A percentile compares a stretch with the other conserved stretches of the same genome.
Evolutionary conservation across 306 rosid genomes (phyloP).

Genomic region (Prosopis cineraria): DNA sequence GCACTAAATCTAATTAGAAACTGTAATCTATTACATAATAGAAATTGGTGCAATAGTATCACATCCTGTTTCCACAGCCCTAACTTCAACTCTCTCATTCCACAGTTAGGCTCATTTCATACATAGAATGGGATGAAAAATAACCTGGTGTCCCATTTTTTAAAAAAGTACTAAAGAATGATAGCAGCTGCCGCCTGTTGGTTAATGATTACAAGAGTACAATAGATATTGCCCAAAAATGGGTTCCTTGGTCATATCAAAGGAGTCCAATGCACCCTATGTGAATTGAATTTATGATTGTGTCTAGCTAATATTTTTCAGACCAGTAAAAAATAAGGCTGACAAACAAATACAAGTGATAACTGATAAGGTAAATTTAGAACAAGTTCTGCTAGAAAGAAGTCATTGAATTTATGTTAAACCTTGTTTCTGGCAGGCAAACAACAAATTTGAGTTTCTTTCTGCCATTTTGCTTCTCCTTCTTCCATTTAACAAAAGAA

Average conservation of each 20-base stretch:
- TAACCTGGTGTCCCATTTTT: neutral
- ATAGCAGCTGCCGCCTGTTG: neutral
- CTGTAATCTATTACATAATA: neutral
- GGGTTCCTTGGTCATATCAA: neutral
- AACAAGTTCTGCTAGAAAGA: conserved; percentile 13
- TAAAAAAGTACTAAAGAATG: neutral
- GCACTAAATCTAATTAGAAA: neutral
- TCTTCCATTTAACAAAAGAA: conserved; percentile 24
- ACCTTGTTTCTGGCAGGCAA: neutral
- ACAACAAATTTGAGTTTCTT: conserved; percentile 20
- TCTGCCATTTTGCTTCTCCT: neutral
- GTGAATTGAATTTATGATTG: neutral
- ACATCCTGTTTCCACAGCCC: conserved; percentile 4
- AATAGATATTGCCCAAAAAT: neutral
- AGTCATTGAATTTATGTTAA: neutral
- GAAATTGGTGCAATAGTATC: conserved; percentile 12
- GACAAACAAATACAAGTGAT: neutral
- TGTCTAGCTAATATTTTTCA: conserved; percentile 5
- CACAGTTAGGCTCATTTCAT: neutral
- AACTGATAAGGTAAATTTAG: neutral
- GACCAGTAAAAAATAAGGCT: conserved; percentile 1
- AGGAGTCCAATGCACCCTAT: neutral
- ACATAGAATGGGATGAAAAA: neutral
- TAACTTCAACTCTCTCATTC: neutral
- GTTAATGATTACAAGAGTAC: neutral